Conservation (phyloP, 805 yeast species). For the Metschnikowia cerradonensis region DNA sequence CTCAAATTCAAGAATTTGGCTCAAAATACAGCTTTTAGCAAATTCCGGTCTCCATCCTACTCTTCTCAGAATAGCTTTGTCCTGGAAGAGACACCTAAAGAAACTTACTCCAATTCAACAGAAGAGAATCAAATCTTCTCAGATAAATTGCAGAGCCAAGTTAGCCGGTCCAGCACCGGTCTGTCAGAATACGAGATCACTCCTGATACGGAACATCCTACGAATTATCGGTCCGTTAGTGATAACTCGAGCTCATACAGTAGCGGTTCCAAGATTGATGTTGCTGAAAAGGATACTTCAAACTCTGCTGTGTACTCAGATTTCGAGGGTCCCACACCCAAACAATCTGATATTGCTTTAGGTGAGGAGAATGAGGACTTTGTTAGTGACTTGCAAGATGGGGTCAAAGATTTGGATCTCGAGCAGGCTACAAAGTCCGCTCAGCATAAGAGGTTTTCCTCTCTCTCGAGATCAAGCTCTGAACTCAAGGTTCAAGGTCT, state of each 20-base stretch:
- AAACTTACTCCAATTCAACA: not conserved
- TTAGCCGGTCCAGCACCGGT: conserved; percentile 1
- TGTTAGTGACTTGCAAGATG: not conserved
- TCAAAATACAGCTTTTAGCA: conserved; percentile 36
- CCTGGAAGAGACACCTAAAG: conserved; percentile 3
- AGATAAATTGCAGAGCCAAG: not conserved
- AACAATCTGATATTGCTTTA: not conserved
- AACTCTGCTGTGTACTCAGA: not conserved
- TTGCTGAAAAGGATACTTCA: not conserved
- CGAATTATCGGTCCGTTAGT: not conserved
- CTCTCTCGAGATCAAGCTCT: conserved; percentile 16
- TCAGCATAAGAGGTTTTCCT: conserved; percentile 4
- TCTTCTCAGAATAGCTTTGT: conserved; percentile 3
- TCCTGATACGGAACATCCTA: not conserved
- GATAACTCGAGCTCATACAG: conserved; percentile 1
- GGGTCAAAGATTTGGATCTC: not conserved
- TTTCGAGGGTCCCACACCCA: not conserved
- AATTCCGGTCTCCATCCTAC: conserved; percentile 21
- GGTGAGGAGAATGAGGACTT: not conserved
- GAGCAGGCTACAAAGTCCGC: not conserved
- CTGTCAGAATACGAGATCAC: not conserved
- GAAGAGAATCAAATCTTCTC: conserved; percentile 1
- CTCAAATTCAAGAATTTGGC: conserved; percentile 21
- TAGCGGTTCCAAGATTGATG: not conserved
- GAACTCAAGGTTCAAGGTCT: conserved; percentile 15